Percentiles rank a stretch among this genome's conserved stretches.
These are phyloP conservation scores for Fusarium ramigenum DNA, from an alignment of 2,329 filamentous ascomycete species.

Conservation along the genomic window DNA sequence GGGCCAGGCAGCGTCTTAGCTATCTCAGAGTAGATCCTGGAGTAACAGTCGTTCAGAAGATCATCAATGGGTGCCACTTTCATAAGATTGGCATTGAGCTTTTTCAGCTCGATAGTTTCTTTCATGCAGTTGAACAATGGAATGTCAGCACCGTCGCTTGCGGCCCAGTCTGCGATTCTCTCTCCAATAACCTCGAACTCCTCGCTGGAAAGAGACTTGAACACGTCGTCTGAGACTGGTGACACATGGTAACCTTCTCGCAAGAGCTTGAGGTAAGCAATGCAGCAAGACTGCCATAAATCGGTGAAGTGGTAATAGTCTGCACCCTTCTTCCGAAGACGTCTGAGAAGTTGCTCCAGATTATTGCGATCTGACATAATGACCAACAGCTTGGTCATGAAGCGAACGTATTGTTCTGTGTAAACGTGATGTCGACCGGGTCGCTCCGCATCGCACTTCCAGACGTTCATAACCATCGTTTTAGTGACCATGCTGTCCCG, in stretches of 20 bases:
- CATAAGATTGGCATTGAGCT: conserved; percentile 86
- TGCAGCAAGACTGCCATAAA: conserved; percentile 66
- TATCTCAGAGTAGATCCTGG: conserved; percentile 75
- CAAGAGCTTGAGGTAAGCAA: conserved; percentile 63
- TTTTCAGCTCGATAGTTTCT: conserved; percentile 68
- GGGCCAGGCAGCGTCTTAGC: conserved; percentile 65
- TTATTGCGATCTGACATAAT: conserved; percentile 78
- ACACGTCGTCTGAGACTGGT: conserved; percentile 61
- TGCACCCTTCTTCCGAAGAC: conserved; percentile 81
- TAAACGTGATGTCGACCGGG: conserved; percentile 92
- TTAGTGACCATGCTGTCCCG: conserved; percentile 82
- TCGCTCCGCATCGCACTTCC: conserved; percentile 89
- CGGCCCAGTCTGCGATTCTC: conserved; percentile 65
- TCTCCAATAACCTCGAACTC: conserved; percentile 68
- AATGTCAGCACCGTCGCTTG: conserved; percentile 49
- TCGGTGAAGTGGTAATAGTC: conserved; percentile 75
- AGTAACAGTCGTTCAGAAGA: conserved; percentile 90
- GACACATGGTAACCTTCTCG: conserved; percentile 59
- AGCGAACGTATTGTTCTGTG: conserved; percentile 85
- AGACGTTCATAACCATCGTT: conserved; percentile 93
- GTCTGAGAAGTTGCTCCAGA: conserved; percentile 80
- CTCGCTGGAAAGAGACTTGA: conserved; percentile 62
- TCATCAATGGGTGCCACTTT: conserved; percentile 89
- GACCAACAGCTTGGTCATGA: conserved; percentile 79
- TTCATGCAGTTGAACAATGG: conserved; percentile 63